Conservation (phyloP, 441 rosid genomes). For the Erodium texanum region DNA sequence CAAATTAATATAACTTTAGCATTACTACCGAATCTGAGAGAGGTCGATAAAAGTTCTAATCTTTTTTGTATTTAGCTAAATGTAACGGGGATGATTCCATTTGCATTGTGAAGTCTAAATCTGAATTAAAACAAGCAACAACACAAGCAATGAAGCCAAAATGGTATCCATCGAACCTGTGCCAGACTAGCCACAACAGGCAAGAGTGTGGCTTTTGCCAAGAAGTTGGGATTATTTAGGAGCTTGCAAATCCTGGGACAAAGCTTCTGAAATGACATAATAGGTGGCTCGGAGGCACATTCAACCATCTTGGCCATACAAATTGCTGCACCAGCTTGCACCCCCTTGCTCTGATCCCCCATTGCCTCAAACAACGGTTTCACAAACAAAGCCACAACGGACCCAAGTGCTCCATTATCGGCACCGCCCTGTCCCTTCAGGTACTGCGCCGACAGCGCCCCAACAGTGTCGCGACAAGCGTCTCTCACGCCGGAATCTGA, state of each 20-base stretch:
- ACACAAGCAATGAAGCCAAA: neutral
- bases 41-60: neutral
- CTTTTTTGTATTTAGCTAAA: neutral
- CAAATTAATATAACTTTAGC: neutral
- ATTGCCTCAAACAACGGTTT: constrained; percentile 87
- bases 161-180: constrained; percentile 39
- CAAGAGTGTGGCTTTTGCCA: constrained; percentile 74
- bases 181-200: constrained; percentile 69
- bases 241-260: constrained; percentile 85
- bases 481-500: neutral
- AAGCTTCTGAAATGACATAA: constrained; percentile 60
- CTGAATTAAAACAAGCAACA: constrained; percentile 2
- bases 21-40: neutral
- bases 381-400: constrained; percentile 59
- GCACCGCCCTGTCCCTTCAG: constrained; percentile 18
- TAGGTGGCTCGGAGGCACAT: constrained; percentile 48
- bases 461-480: neutral
- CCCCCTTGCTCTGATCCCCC: constrained; percentile 91
- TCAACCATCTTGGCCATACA: constrained; percentile 97
- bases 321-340: constrained; percentile 81
- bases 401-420: constrained; percentile 27
- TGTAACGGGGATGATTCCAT: neutral
- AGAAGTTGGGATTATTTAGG: constrained; percentile 66
- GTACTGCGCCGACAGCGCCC: neutral
- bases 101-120: neutral